Evolutionary conservation across 805 yeast species (phyloP).

Genomic region (Cyberlindnera samutprakarnensis): DNA sequence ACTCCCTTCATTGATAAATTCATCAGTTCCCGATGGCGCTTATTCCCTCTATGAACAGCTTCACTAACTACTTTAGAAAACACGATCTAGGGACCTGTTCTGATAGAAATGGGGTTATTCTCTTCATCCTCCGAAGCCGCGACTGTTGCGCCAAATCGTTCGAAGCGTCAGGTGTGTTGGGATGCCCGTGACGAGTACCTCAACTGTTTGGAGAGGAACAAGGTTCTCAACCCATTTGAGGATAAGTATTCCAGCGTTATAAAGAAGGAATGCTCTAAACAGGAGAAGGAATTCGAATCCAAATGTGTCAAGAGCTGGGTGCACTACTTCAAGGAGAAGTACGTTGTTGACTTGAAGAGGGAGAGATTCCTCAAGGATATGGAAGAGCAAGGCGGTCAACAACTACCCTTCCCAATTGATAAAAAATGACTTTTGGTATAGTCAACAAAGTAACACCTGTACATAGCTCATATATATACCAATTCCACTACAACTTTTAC

Average conservation of each 20-base stretch:
- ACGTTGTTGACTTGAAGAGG: constrained; percentile 68
- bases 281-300: constrained; percentile 53
- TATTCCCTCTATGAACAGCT: too few species aligned
- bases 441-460: too few species aligned
- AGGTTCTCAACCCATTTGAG: constrained; percentile 65
- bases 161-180: constrained; percentile 80
- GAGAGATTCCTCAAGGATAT: constrained; percentile 62
- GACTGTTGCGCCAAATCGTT: constrained; percentile 43
- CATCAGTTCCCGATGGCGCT: too few species aligned
- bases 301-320: constrained; percentile 87
- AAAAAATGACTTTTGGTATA: too few species aligned
- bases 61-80: too few species aligned
- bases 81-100: too few species aligned
- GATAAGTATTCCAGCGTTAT: constrained; percentile 39
- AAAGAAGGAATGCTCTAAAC: constrained; percentile 45
- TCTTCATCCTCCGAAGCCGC: constrained; percentile 22
- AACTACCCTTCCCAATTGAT: constrained; percentile 20
- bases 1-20: too few species aligned
- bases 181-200: constrained; percentile 76
- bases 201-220: constrained; percentile 60
- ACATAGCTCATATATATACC: too few species aligned
- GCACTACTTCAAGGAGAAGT: constrained; percentile 82
- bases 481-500: too few species aligned
- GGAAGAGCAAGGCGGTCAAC: constrained; percentile 53
- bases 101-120: constrained; percentile 40